Conservation (phyloP, 345 rosid genomes). For the Physaria fendleri region DNA sequence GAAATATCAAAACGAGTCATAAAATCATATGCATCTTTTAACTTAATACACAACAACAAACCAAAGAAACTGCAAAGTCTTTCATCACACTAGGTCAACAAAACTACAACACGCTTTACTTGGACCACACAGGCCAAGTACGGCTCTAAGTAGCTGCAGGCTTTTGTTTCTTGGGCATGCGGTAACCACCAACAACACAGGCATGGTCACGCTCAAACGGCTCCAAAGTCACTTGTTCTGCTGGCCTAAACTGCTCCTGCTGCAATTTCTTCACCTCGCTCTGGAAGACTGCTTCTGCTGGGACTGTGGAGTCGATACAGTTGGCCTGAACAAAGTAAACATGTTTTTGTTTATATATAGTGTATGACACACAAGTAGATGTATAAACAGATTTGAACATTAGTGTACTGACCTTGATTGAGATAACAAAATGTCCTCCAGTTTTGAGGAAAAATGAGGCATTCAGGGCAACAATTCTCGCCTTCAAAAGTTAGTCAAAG, state of each 20-base stretch:
- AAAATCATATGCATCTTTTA: not conserved
- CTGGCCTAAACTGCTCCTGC: constrained; percentile 81
- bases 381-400: not conserved
- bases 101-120: not conserved
- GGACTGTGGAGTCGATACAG: constrained; percentile 85
- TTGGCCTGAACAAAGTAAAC: constrained; percentile 50
- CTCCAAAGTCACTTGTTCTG: constrained; percentile 86
- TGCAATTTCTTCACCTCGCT: constrained; percentile 84
- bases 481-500: constrained; percentile 39
- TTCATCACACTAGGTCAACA: not conserved
- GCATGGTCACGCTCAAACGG: constrained; percentile 98
- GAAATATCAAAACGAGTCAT: not conserved
- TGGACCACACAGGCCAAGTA: not conserved
- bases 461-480: constrained; percentile 84
- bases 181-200: constrained; percentile 82
- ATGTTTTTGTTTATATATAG: not conserved
- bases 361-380: not conserved
- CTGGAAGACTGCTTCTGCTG: constrained; percentile 78
- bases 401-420: constrained; percentile 62
- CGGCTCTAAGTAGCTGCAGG: constrained; percentile 18
- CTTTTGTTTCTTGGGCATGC: constrained; percentile 81
- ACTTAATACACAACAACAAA: not conserved
- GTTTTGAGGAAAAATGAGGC: constrained; percentile 78
- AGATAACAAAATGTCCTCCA: constrained; percentile 90
- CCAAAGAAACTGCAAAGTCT: not conserved